Conservation (phyloP, 78 protist species). For the Diacronema lutheri region DNA sequence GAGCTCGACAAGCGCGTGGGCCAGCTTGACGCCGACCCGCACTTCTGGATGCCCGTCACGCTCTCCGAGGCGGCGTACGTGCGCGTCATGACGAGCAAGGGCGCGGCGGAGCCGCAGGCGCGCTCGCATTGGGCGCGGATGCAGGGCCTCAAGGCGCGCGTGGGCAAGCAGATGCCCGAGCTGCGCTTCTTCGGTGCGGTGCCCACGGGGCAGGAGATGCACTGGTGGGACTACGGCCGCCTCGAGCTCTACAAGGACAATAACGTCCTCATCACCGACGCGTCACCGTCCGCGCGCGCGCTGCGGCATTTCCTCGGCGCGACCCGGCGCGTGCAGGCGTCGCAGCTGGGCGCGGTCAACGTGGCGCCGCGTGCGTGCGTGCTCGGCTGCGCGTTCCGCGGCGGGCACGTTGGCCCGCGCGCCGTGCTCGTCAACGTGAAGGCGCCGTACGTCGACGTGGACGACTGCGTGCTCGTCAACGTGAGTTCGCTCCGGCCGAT, state of each 20-base stretch:
- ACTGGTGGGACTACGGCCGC: slow-evolving; percentile 54
- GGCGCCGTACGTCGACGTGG: slow-evolving; percentile 19
- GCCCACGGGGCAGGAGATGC: not conserved
- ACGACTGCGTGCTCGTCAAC: not conserved
- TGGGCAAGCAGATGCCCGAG: not conserved
- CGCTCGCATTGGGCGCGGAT: slow-evolving; percentile 25
- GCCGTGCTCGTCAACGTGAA: slow-evolving; percentile 32
- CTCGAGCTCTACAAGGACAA: slow-evolving; percentile 17
- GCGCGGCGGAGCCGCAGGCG: not conserved
- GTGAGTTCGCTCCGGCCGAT: not conserved
- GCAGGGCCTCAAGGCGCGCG: not conserved
- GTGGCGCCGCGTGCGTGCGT: not conserved
- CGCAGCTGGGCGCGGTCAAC: not conserved
- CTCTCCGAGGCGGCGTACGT: slow-evolving; percentile 12
- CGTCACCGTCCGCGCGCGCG: not conserved
- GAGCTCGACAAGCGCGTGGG: slow-evolving; percentile 6
- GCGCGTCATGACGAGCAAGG: slow-evolving; percentile 34
- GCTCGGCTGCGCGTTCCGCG: not conserved
- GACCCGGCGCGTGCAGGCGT: not conserved
- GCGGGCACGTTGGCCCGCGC: not conserved
- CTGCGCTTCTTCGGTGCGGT: not conserved
- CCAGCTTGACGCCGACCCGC: slow-evolving; percentile 45
- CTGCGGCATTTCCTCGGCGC: slow-evolving; percentile 14
- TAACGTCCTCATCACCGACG: not conserved
- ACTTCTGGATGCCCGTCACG: slow-evolving; percentile 55